Evolutionary conservation across 495 filamentous ascomycete genomes (phyloP).

Genomic region (Massariosphaeria phaeospora): DNA sequence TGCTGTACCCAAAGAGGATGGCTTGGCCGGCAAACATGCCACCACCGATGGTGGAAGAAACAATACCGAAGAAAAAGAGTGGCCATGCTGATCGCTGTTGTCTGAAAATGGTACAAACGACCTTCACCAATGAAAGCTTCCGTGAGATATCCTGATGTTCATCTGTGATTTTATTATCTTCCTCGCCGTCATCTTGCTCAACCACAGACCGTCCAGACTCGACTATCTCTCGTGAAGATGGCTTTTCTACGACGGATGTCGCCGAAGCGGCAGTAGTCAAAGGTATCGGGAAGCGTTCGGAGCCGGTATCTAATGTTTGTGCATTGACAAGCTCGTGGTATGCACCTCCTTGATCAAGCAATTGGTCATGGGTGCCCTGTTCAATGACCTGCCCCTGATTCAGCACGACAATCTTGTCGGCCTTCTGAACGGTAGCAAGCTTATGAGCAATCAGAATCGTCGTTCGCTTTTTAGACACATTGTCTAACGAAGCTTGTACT

Average conservation of each 20-base stretch:
- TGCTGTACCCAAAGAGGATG: slow-evolving; percentile 34
- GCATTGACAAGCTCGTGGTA: slow-evolving; percentile 33
- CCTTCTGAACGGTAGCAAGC: slow-evolving; percentile 50
- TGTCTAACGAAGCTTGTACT: slow-evolving; percentile 54
- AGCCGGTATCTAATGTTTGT: slow-evolving; percentile 17
- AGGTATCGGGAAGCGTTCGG: no score
- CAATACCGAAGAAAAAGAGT: not conserved
- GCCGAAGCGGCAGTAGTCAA: no score
- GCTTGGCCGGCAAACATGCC: slow-evolving; percentile 34
- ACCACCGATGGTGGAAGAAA: no score
- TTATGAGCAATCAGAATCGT: slow-evolving; percentile 61
- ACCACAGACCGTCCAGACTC: not conserved
- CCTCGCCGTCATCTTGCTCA: not conserved
- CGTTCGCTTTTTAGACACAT: slow-evolving; percentile 50
- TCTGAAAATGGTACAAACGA: no score
- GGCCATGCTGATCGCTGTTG: no score
- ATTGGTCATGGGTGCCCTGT: slow-evolving; percentile 33
- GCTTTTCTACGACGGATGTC: no score
- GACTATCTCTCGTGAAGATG: not conserved
- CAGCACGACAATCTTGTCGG: slow-evolving; percentile 51
- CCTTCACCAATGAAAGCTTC: not conserved
- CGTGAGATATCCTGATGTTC: slow-evolving; percentile 5
- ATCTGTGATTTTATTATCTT: not conserved
- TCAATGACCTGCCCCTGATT: slow-evolving; percentile 45
- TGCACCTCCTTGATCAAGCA: slow-evolving; percentile 24